Conservation (phyloP, 1,284 basidiomycete species). For the Bjerkandera adusta region DNA sequence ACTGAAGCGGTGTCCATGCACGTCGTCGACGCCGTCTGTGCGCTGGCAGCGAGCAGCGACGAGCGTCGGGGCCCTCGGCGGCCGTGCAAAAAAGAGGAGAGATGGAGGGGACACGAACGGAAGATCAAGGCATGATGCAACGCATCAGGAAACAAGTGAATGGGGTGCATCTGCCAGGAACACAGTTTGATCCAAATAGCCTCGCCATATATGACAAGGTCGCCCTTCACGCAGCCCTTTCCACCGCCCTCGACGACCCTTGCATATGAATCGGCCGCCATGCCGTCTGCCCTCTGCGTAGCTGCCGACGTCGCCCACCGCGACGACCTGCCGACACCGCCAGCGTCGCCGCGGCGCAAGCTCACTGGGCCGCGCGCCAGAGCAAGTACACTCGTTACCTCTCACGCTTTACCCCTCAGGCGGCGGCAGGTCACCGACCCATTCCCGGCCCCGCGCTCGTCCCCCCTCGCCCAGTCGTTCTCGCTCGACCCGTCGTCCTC, state of each 20-base stretch:
- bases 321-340: no score
- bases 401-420: no score
- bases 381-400: no score
- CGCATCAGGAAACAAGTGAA: neutral
- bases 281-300: conserved; percentile 5
- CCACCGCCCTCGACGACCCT: neutral
- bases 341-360: no score
- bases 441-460: no score
- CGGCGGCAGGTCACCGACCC: no score
- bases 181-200: conserved; percentile 1
- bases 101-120: neutral
- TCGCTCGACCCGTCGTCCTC: no score
- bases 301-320: conserved; percentile 5
- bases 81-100: neutral
- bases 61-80: neutral
- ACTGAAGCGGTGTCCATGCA: neutral
- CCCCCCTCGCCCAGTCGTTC: no score
- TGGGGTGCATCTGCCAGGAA: conserved; percentile 5
- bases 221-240: neutral
- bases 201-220: neutral
- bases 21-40: neutral
- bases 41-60: neutral
- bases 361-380: no score
- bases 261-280: neutral
- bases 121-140: neutral